These are phyloP conservation scores for Monilinia polystroma DNA, from an alignment of 2,329 filamentous ascomycete genomes.

Conservation along the genomic window DNA sequence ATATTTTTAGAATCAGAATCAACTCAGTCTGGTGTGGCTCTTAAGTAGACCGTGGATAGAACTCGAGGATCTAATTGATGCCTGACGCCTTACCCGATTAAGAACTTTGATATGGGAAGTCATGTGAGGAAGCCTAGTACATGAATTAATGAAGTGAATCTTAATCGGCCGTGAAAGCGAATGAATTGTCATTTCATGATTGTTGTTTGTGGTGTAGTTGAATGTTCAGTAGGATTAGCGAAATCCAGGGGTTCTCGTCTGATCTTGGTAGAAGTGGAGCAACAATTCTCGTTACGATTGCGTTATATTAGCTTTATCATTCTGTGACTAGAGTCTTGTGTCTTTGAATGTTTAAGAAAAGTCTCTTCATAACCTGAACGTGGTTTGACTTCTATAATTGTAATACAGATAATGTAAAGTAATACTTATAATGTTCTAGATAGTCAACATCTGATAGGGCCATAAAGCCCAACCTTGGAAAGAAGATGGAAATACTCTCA, in stretches of 20 bases:
- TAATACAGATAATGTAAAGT: too few relatives aligned
- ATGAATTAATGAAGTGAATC: background rate
- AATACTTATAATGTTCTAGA: too few relatives aligned
- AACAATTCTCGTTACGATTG: too few relatives aligned
- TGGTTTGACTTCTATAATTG: too few relatives aligned
- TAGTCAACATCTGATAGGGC: too few relatives aligned
- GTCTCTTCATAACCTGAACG: too few relatives aligned
- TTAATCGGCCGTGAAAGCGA: fast-evolving
- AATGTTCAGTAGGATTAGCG: background rate
- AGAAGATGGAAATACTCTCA: too few relatives aligned
- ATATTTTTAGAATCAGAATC: background rate
- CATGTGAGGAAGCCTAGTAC: background rate
- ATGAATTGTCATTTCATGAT: background rate
- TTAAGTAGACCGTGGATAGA: background rate
- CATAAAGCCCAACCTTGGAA: too few relatives aligned
- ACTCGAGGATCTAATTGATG: background rate
- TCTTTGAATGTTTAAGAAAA: too few relatives aligned
- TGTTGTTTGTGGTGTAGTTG: background rate
- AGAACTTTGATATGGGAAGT: background rate
- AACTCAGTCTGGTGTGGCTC: fast-evolving
- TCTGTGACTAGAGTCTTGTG: too few relatives aligned
- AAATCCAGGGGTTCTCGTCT: constrained; percentile 7
- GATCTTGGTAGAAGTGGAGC: background rate
- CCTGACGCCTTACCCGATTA: background rate
- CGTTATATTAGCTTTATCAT: too few relatives aligned